Conservation (phyloP, 441 rosid genomes). For the Cnidoscolus chayamansa region DNA sequence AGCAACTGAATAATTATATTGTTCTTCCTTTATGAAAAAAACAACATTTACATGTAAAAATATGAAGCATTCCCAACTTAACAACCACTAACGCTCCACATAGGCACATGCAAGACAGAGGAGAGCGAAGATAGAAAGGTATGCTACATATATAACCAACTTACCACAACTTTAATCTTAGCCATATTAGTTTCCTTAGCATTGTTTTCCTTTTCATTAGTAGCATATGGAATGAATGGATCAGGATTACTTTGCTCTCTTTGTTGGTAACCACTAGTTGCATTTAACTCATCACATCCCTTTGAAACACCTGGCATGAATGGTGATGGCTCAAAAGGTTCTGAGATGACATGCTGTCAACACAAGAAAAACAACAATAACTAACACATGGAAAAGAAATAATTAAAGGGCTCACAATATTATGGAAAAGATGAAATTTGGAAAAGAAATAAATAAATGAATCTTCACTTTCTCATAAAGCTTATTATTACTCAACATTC, state of each 20-base stretch:
- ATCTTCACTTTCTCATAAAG: background rate
- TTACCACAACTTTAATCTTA: constrained; percentile 96
- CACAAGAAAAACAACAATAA: constrained; percentile 24
- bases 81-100: background rate
- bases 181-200: constrained; percentile 79
- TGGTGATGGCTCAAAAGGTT: constrained; percentile 92
- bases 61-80: background rate
- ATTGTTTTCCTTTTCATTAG: constrained; percentile 64
- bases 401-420: constrained; percentile 9
- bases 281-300: constrained; percentile 65
- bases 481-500: background rate
- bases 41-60: background rate
- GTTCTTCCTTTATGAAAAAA: constrained; percentile 11
- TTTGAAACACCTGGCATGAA: constrained; percentile 65
- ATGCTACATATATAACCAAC: constrained; percentile 28
- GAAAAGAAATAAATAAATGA: background rate
- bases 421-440: background rate
- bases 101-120: background rate
- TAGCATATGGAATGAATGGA: constrained; percentile 38
- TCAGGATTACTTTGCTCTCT: constrained; percentile 59
- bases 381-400: constrained; percentile 10
- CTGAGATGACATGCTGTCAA: constrained; percentile 83
- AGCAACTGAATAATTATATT: background rate
- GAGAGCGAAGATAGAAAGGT: too few species aligned
- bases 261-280: constrained; percentile 43